These are phyloP conservation scores for Corynespora cassiicola DNA, from an alignment of 2,329 filamentous ascomycete species.

Conservation along the genomic window DNA sequence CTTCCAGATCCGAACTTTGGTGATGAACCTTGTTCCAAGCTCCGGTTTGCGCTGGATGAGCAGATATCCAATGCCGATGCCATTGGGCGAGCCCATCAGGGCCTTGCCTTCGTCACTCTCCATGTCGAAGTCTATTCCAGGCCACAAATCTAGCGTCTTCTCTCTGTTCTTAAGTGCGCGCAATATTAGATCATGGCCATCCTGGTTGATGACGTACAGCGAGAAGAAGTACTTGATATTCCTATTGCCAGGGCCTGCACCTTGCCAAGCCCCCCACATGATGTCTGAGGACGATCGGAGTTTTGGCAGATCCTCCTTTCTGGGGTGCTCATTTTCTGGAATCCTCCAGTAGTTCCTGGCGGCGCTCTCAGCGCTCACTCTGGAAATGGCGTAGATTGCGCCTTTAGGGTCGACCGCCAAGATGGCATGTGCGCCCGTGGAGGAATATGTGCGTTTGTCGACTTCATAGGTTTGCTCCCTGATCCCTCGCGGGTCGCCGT, in stretches of 20 bases:
- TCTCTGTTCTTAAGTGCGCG: constrained; percentile 11
- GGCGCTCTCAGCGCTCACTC: no score
- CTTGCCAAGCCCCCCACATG: constrained; percentile 26
- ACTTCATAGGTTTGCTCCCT: no score
- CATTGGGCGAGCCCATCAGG: constrained; percentile 16
- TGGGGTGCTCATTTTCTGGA: no score
- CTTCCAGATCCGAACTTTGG: no score
- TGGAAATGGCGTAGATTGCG: no score
- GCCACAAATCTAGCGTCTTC: constrained; percentile 8
- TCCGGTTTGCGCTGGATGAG: constrained; percentile 8
- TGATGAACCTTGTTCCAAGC: constrained; percentile 2
- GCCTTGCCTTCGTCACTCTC: constrained; percentile 16
- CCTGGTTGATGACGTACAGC: constrained; percentile 22
- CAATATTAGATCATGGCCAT: constrained; percentile 22
- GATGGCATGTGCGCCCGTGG: no score
- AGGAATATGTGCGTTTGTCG: no score
- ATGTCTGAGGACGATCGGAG: constrained; percentile 22
- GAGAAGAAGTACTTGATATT: constrained; percentile 27
- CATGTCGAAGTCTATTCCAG: constrained; percentile 6
- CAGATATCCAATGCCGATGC: constrained; percentile 7
- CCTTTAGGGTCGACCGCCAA: no score
- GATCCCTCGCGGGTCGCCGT: no score
- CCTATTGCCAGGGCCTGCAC: constrained; percentile 12
- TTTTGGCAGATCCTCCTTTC: constrained; percentile 16
- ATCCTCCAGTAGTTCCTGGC: no score